Evolutionary conservation across 2,329 filamentous ascomycete genomes (phyloP).

Genomic region (Aspergillus pseudoviridinutans): DNA sequence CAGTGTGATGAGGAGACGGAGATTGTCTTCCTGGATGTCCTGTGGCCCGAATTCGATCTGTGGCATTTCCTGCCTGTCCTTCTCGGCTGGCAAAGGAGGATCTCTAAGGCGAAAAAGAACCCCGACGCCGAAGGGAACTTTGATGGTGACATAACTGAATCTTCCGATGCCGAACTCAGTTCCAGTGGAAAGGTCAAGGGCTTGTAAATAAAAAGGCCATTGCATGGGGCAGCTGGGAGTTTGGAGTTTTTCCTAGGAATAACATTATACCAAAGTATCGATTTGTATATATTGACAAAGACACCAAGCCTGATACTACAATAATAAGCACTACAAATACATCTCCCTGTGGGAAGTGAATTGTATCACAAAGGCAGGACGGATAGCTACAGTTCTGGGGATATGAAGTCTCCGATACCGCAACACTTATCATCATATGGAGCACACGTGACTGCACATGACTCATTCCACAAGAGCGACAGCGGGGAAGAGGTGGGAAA

Average conservation of each 20-base stretch:
- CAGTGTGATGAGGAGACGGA: conserved; percentile 91
- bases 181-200: conserved; percentile 27
- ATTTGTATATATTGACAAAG: neutral
- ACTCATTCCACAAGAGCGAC: conserved; percentile 15
- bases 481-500: conserved; percentile 9
- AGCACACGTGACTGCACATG: conserved; percentile 21
- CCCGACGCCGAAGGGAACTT: conserved; percentile 55
- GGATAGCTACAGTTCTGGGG: neutral
- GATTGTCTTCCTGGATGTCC: conserved; percentile 83
- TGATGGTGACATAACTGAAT: conserved; percentile 48
- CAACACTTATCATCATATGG: neutral
- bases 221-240: conserved; percentile 7
- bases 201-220: conserved; percentile 21
- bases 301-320: neutral
- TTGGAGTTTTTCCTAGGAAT: conserved; percentile 3
- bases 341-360: neutral
- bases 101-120: conserved; percentile 59
- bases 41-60: conserved; percentile 95
- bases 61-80: conserved; percentile 91
- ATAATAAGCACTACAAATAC: neutral
- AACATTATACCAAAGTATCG: neutral
- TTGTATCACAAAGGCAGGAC: neutral
- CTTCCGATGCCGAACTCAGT: conserved; percentile 20
- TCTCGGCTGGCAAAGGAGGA: conserved; percentile 77
- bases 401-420: neutral